phyloP scores from a whole-genome alignment of 139 green algal species.

The Chlamydomonas incerta region DNA sequence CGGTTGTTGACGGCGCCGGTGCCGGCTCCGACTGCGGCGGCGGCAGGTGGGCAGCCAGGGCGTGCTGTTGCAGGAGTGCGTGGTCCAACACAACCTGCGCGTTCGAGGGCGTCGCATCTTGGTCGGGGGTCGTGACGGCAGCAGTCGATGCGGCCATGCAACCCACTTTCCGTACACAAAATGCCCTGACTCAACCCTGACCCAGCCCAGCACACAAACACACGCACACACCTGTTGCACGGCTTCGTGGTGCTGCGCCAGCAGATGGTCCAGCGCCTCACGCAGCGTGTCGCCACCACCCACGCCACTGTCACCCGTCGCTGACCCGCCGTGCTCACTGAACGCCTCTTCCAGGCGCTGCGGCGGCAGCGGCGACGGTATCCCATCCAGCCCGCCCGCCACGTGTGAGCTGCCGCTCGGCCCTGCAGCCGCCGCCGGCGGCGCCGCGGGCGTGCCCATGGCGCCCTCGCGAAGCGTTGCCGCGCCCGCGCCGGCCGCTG shows the following conservation, averaged over 20 bases:
- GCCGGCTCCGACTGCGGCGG: neutral
- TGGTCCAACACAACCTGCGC: constrained; percentile 5
- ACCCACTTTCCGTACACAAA: too few species aligned
- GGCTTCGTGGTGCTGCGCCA: constrained; percentile 28
- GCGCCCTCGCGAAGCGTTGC: too few species aligned
- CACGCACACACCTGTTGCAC: constrained; percentile 16
- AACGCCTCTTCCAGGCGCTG: constrained; percentile 7
- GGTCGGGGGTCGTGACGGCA: too few species aligned
- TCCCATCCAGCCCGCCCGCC: neutral
- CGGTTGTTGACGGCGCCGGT: neutral
- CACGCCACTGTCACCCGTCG: neutral
- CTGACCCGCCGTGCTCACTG: neutral
- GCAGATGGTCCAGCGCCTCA: constrained; percentile 23
- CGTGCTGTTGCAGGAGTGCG: neutral
- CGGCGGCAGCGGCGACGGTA: neutral
- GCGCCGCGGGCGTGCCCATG: too few species aligned
- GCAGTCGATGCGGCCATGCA: too few species aligned
- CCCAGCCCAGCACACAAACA: neutral
- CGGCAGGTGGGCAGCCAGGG: neutral
- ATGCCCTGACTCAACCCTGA: too few species aligned
- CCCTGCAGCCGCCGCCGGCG: too few species aligned
- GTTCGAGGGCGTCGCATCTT: too few species aligned
- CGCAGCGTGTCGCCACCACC: neutral
- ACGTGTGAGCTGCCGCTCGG: too few species aligned
- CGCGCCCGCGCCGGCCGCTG: too few species aligned